Conservation (phyloP, 352 stramenopile species). For the Globisporangium cystogenes region DNA sequence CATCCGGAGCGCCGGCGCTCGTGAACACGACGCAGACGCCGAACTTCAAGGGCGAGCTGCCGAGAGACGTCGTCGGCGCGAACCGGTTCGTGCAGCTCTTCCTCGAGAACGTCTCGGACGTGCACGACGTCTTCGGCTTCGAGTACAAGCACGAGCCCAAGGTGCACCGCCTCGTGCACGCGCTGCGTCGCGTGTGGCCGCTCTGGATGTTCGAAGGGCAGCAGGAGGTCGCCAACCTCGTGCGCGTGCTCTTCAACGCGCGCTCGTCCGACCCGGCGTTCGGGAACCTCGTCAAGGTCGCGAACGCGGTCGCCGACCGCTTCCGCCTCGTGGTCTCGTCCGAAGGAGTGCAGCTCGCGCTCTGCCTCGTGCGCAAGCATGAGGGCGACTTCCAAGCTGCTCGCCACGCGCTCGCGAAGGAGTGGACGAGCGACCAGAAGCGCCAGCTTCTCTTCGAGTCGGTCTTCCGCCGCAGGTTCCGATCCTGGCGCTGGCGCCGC, state of each 20-base stretch:
- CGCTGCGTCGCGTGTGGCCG: constrained; percentile 55
- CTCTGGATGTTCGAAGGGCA: constrained; percentile 72
- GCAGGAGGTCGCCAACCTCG: constrained; percentile 47
- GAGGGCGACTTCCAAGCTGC: constrained; percentile 24
- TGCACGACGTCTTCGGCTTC: constrained; percentile 60
- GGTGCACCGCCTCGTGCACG: constrained; percentile 52
- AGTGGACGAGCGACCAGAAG: constrained; percentile 46
- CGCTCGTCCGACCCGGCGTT: constrained; percentile 62
- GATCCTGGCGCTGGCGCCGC: constrained; percentile 21
- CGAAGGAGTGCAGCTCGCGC: constrained; percentile 36
- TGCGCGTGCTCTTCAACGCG: constrained; percentile 59
- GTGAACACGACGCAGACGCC: constrained; percentile 41
- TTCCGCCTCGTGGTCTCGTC: constrained; percentile 39
- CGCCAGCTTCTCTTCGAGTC: constrained; percentile 27
- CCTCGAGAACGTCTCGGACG: constrained; percentile 44
- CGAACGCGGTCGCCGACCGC: constrained; percentile 28
- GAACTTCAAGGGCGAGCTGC: constrained; percentile 62
- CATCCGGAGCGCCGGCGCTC: not conserved
- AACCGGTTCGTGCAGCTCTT: constrained; percentile 36
- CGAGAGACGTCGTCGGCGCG: constrained; percentile 32
- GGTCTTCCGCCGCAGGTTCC: constrained; percentile 42
- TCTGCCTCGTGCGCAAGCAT: constrained; percentile 29
- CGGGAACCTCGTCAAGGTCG: constrained; percentile 55
- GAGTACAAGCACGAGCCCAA: constrained; percentile 57
- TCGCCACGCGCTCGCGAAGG: constrained; percentile 17